A percentile compares a stretch with the other conserved stretches of the same genome.
Conservation (phyloP, 2,329 filamentous ascomycete species). For the Diplodia intermedia region DNA sequence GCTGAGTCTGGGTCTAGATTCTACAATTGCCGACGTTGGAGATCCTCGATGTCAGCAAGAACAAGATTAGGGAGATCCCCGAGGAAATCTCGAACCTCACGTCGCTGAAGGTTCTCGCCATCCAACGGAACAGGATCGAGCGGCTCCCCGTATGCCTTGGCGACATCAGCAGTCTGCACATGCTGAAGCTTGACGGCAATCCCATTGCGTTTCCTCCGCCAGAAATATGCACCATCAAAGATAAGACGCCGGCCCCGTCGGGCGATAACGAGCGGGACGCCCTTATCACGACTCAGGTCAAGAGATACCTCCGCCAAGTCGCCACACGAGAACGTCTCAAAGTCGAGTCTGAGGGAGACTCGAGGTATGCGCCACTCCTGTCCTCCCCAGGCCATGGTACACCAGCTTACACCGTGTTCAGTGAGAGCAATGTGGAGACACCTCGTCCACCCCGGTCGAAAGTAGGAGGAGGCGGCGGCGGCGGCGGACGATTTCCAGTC, state of each 20-base stretch:
- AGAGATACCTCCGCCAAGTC: slow-evolving; percentile 61
- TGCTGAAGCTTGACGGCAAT: slow-evolving; percentile 89
- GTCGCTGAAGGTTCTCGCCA: slow-evolving; percentile 86
- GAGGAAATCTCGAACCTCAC: slow-evolving; percentile 80
- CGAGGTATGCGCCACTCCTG: slow-evolving; percentile 43
- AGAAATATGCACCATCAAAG: slow-evolving; percentile 52
- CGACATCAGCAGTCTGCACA: slow-evolving; percentile 87
- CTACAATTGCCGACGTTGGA: slow-evolving; percentile 86
- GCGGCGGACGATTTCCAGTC: slow-evolving; percentile 65
- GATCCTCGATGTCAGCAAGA: slow-evolving; percentile 90
- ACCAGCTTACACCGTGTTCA: slow-evolving; percentile 46
- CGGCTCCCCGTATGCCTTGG: slow-evolving; percentile 83
- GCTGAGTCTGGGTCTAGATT: slow-evolving; percentile 63
- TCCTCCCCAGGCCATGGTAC: background rate
- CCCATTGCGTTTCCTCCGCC: slow-evolving; percentile 76
- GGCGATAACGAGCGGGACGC: slow-evolving; percentile 67
- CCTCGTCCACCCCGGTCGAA: slow-evolving; percentile 71
- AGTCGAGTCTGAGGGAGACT: slow-evolving; percentile 56
- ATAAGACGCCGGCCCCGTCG: slow-evolving; percentile 53
- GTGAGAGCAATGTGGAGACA: slow-evolving; percentile 77
- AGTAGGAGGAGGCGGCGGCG: slow-evolving; percentile 29
- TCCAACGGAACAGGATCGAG: slow-evolving; percentile 85
- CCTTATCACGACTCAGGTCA: slow-evolving; percentile 66
- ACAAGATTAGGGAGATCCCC: slow-evolving; percentile 79
- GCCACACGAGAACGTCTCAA: slow-evolving; percentile 46